These are phyloP conservation scores for Phalaenopsis aphrodite DNA, from an alignment of 106 monocot genomes.

Conservation along the genomic window DNA sequence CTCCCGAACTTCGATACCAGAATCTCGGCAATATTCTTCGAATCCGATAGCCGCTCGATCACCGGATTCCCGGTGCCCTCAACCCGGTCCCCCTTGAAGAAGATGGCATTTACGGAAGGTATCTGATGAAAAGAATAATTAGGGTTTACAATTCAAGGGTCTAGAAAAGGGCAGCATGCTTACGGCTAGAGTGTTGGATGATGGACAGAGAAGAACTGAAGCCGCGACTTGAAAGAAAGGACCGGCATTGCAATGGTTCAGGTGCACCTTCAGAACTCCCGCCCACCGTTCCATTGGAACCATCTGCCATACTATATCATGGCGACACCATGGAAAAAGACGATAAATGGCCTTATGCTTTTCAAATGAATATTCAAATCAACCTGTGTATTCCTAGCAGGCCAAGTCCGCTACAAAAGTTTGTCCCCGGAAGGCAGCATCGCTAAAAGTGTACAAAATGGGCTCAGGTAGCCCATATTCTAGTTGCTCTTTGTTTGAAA, in stretches of 20 bases:
- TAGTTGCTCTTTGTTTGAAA: no score
- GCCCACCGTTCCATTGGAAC: conserved; percentile 54
- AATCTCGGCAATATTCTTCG: conserved; percentile 34
- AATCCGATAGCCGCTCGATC: conserved; percentile 76
- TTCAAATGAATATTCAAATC: no score
- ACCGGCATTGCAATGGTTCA: conserved; percentile 9
- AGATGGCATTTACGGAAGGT: conserved; percentile 62
- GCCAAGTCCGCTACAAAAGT: no score
- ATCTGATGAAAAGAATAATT: conserved; percentile 23
- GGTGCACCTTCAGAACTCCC: conserved; percentile 34
- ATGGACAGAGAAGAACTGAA: conserved; percentile 53
- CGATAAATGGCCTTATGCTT: no score
- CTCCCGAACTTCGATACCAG: conserved; percentile 57
- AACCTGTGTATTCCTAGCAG: no score
- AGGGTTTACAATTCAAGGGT: background rate
- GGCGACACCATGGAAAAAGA: no score
- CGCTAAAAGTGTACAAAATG: no score
- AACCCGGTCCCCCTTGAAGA: conserved; percentile 85
- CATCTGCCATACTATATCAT: no score
- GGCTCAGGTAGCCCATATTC: no score
- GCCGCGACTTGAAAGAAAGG: conserved; percentile 40
- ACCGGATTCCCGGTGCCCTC: conserved; percentile 47
- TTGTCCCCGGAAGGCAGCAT: no score
- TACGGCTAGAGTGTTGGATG: conserved; percentile 64
- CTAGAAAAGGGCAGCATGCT: background rate